Conservation (phyloP, 352 stramenopile genomes). For the Phytopythium chamaehyphon region DNA sequence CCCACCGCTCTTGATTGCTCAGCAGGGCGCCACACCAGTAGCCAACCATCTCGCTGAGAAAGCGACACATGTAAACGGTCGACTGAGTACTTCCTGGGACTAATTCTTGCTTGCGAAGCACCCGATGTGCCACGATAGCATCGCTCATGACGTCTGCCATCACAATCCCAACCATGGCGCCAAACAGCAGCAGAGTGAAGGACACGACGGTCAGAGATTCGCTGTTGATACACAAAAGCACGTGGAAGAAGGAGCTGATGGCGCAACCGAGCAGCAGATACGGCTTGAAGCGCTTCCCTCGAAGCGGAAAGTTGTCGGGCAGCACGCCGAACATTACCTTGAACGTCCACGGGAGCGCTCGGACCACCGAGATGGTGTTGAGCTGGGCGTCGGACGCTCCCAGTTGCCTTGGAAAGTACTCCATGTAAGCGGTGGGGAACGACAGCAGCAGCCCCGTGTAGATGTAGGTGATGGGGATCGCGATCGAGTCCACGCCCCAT, state of each 20-base stretch:
- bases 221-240: constrained; percentile 30
- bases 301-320: constrained; percentile 57
- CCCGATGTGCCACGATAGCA: constrained; percentile 57
- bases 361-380: constrained; percentile 61
- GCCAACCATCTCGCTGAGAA: constrained; percentile 72
- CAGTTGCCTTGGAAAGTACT: constrained; percentile 65
- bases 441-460: constrained; percentile 66
- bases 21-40: constrained; percentile 65
- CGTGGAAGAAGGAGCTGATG: constrained; percentile 55
- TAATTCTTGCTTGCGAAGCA: constrained; percentile 38
- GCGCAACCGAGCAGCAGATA: constrained; percentile 69
- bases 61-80: constrained; percentile 74
- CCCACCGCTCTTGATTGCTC: constrained; percentile 54
- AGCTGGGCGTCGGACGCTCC: constrained; percentile 66
- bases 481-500: constrained; percentile 43
- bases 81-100: constrained; percentile 46
- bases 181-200: constrained; percentile 68
- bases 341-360: constrained; percentile 71
- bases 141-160: constrained; percentile 85
- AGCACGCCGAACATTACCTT: constrained; percentile 77
- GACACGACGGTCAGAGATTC: constrained; percentile 44
- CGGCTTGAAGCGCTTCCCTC: constrained; percentile 58
- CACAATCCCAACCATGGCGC: constrained; percentile 67
- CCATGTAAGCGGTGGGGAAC: constrained; percentile 67
- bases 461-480: constrained; percentile 77